These are phyloP conservation scores for Auricularia sp. DNA, from an alignment of 768 basidiomycete species.

Conservation along the genomic window DNA sequence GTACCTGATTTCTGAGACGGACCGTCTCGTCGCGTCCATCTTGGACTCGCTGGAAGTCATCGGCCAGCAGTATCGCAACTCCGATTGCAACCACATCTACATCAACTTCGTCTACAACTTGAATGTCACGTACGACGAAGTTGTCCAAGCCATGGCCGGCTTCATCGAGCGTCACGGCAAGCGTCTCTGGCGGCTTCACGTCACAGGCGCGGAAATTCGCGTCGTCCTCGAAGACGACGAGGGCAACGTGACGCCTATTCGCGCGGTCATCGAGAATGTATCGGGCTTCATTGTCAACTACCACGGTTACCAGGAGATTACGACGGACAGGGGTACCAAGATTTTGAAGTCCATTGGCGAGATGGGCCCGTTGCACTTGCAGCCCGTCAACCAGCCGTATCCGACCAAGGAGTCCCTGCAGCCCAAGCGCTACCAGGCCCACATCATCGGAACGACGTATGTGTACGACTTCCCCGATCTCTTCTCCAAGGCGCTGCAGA, in stretches of 20 bases:
- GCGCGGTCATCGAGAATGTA: constrained; percentile 96
- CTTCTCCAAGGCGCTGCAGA: constrained; percentile 93
- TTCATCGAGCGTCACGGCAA: constrained; percentile 99
- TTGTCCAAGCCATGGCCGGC: constrained; percentile 92
- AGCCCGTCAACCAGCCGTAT: constrained; percentile 87
- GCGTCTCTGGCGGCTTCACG: constrained; percentile 93
- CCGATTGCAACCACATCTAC: constrained; percentile 97
- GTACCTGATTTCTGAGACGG: constrained; percentile 97
- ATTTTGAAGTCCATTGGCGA: constrained; percentile 98
- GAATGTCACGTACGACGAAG: constrained; percentile 90
- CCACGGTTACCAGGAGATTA: constrained; percentile 96
- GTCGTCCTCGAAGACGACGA: constrained; percentile 90
- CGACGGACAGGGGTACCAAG: constrained; percentile 87
- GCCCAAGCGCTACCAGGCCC: constrained; percentile 97
- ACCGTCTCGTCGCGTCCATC: constrained; percentile 87
- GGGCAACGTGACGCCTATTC: constrained; percentile 91
- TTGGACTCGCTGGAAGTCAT: constrained; percentile 94
- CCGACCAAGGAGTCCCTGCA: constrained; percentile 97
- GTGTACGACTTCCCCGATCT: constrained; percentile 99
- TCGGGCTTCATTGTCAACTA: constrained; percentile 98
- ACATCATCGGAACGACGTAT: constrained; percentile 96
- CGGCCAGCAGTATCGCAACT: constrained; percentile 76
- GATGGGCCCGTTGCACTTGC: constrained; percentile 91
- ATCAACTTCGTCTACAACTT: constrained; percentile 99
- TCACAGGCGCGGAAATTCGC: constrained; percentile 95